phyloP scores from a whole-genome alignment of 2,329 filamentous ascomycete species.

The Penicillium sp. region DNA sequence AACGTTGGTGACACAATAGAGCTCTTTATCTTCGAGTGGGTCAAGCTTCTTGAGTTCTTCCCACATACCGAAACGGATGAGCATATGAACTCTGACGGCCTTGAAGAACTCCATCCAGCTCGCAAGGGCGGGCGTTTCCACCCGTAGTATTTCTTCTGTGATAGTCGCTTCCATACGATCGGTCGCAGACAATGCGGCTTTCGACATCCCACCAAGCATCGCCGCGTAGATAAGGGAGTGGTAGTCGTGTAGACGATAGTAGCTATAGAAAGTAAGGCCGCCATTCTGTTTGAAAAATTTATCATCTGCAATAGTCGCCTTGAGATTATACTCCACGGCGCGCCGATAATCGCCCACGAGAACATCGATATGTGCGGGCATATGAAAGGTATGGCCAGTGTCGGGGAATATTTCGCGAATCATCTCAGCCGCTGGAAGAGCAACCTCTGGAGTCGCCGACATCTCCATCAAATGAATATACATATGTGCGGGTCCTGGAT shows the following conservation, averaged over 20 bases:
- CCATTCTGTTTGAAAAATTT: slow-evolving; percentile 66
- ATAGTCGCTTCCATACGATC: slow-evolving; percentile 65
- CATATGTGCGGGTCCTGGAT: slow-evolving; percentile 73
- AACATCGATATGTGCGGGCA: slow-evolving; percentile 78
- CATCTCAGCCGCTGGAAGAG: slow-evolving; percentile 64
- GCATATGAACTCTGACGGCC: slow-evolving; percentile 69
- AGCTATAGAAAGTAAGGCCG: slow-evolving; percentile 71
- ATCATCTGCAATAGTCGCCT: slow-evolving; percentile 71
- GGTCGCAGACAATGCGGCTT: slow-evolving; percentile 66
- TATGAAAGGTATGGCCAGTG: slow-evolving; percentile 72
- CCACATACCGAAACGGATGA: slow-evolving; percentile 76
- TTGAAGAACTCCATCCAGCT: slow-evolving; percentile 78
- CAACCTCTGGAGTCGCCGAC: slow-evolving; percentile 68
- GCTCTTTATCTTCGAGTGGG: slow-evolving; percentile 61
- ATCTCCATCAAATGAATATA: slow-evolving; percentile 80
- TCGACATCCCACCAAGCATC: slow-evolving; percentile 73
- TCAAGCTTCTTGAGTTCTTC: slow-evolving; percentile 65
- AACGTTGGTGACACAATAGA: slow-evolving; percentile 74
- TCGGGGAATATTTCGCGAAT: slow-evolving; percentile 71
- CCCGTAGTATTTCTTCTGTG: slow-evolving; percentile 66
- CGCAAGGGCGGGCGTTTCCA: slow-evolving; percentile 73
- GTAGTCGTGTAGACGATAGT: slow-evolving; percentile 75
- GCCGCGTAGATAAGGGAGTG: slow-evolving; percentile 77
- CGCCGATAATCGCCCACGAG: slow-evolving; percentile 73
- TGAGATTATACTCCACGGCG: slow-evolving; percentile 69